phyloP scores from a whole-genome alignment of 352 stramenopile genomes.

The Hyaloperonospora arabidopsidis region DNA sequence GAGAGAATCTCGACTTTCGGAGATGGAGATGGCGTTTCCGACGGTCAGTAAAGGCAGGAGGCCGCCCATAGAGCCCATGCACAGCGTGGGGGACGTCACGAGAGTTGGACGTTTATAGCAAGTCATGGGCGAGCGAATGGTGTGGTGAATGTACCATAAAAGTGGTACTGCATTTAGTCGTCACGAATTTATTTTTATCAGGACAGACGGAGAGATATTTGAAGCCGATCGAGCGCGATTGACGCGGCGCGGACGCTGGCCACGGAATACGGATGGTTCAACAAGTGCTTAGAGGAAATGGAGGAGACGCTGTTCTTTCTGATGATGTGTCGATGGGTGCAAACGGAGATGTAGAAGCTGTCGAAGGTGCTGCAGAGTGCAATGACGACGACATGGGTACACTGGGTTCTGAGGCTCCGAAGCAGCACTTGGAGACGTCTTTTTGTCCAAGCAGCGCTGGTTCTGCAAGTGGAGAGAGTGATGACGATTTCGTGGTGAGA shows the following conservation, averaged over 20 bases:
- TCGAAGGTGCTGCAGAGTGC: conserved; percentile 2
- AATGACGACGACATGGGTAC: background rate
- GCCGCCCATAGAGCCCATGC: conserved; percentile 7
- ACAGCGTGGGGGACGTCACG: conserved; percentile 3
- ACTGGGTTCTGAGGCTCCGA: background rate
- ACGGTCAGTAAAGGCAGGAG: conserved; percentile 21
- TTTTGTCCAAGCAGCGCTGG: background rate
- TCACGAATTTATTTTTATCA: conserved; percentile 6
- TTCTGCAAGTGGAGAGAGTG: background rate
- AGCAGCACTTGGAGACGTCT: background rate
- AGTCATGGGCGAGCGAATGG: conserved; percentile 1
- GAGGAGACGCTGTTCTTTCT: background rate
- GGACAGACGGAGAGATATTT: background rate
- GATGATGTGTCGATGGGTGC: conserved; percentile 8
- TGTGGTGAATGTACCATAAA: conserved; percentile 10
- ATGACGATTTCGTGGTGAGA: conserved; percentile 19
- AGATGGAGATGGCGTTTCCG: conserved; percentile 6
- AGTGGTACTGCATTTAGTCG: conserved; percentile 5
- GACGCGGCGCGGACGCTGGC: too few relatives aligned
- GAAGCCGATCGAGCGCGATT: too few relatives aligned
- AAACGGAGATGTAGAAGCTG: conserved; percentile 4
- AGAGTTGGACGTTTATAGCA: conserved; percentile 2
- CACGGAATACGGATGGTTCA: too few relatives aligned
- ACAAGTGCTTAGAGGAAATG: background rate
- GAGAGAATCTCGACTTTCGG: conserved; percentile 10